A percentile compares a stretch with the other conserved stretches of the same genome.
Evolutionary conservation across 441 rosid species (phyloP).

Genomic region (Codiaeum variegatum): DNA sequence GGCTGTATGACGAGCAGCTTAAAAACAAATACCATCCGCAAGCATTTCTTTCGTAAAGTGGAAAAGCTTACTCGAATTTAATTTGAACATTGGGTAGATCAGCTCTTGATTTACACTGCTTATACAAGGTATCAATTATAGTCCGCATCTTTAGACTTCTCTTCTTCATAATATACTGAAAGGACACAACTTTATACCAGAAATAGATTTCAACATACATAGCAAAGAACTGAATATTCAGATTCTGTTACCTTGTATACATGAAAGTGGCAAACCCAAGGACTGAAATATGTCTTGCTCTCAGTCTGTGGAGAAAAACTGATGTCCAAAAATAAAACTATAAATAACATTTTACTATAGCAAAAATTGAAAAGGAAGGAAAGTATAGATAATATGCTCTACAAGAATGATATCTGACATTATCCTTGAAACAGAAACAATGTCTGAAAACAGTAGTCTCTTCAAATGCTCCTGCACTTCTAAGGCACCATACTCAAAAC

Average conservation of each 20-base stretch:
- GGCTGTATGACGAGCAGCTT: background rate
- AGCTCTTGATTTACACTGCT: conserved; percentile 39
- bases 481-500: conserved; percentile 81
- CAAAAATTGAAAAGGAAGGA: conserved; percentile 12
- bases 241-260: conserved; percentile 51
- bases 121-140: conserved; percentile 46
- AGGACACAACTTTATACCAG: conserved; percentile 20
- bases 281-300: conserved; percentile 37
- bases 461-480: conserved; percentile 79
- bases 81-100: conserved; percentile 39
- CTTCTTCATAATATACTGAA: conserved; percentile 62
- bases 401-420: conserved; percentile 47
- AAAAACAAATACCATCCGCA: background rate
- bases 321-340: conserved; percentile 31
- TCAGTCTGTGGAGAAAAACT: conserved; percentile 56
- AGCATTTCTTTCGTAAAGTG: background rate
- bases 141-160: conserved; percentile 45
- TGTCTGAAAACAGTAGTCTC: conserved; percentile 62
- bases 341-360: background rate
- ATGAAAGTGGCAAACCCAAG: conserved; percentile 94
- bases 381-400: conserved; percentile 5
- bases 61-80: conserved; percentile 58
- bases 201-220: conserved; percentile 20
- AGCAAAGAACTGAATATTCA: conserved; percentile 6
- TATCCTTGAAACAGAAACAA: conserved; percentile 67